phyloP scores from a whole-genome alignment of 2,329 filamentous ascomycete species.

The Aspergillus felis region DNA sequence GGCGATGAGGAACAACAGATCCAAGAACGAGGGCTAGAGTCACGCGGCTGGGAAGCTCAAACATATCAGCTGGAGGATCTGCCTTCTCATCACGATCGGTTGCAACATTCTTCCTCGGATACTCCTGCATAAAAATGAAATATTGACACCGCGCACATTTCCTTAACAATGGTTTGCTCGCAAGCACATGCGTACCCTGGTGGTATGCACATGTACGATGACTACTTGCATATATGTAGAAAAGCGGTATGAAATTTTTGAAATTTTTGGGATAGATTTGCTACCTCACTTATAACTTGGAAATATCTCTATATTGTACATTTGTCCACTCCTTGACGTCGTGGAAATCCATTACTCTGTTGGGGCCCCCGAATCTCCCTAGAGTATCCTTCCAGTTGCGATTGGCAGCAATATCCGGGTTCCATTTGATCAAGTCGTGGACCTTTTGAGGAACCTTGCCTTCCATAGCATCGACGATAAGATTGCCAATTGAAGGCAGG shows the following conservation, averaged over 20 bases:
- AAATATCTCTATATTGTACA: constrained; percentile 12
- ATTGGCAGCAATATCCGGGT: constrained; percentile 46
- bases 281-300: constrained; percentile 10
- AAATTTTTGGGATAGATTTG: background rate
- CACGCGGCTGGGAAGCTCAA: constrained; percentile 14
- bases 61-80: constrained; percentile 23
- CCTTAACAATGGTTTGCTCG: background rate
- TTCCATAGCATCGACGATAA: constrained; percentile 48
- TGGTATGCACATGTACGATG: background rate
- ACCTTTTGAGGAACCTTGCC: constrained; percentile 40
- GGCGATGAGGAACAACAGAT: constrained; percentile 32
- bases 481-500: constrained; percentile 47
- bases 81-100: constrained; percentile 6
- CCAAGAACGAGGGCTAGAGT: constrained; percentile 9
- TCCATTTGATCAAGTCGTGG: constrained; percentile 46
- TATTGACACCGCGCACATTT: constrained; percentile 1
- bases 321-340: constrained; percentile 42
- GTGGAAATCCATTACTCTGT: constrained; percentile 47
- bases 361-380: constrained; percentile 45
- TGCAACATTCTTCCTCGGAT: background rate
- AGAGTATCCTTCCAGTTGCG: constrained; percentile 47
- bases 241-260: background rate
- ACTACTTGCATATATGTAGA: background rate
- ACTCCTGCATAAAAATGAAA: background rate
- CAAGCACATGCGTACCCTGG: background rate